Conservation (phyloP, 208 protist genomes). For the Trypanosoma rangeli region DNA sequence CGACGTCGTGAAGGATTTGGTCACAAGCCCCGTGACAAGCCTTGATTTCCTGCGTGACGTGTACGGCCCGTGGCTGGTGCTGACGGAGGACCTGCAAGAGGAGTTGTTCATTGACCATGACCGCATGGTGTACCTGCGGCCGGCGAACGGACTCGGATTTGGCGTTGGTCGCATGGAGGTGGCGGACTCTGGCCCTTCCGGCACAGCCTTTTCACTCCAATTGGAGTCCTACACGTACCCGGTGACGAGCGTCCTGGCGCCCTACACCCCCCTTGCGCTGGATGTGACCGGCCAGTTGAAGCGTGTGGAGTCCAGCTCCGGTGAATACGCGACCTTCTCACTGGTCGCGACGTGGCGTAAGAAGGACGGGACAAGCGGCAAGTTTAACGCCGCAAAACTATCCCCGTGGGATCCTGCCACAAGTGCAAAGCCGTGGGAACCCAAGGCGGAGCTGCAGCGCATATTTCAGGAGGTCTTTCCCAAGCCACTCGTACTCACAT, state of each 20-base stretch:
- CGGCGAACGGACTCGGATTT: slow-evolving; percentile 83
- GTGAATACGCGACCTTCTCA: slow-evolving; percentile 74
- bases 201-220: slow-evolving; percentile 64
- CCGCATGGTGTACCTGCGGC: slow-evolving; percentile 79
- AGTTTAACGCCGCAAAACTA: slow-evolving; percentile 87
- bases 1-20: slow-evolving; percentile 53
- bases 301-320: slow-evolving; percentile 48
- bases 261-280: slow-evolving; percentile 38
- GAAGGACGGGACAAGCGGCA: slow-evolving; percentile 40
- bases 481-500: slow-evolving; percentile 45
- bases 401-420: slow-evolving; percentile 50
- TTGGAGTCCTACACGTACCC: slow-evolving; percentile 84
- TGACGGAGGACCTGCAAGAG: slow-evolving; percentile 84
- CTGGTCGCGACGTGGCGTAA: slow-evolving; percentile 71
- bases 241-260: slow-evolving; percentile 40
- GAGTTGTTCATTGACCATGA: slow-evolving; percentile 90
- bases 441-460: slow-evolving; percentile 52
- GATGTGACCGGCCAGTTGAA: slow-evolving; percentile 75
- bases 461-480: slow-evolving; percentile 80
- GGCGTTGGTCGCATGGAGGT: slow-evolving; percentile 75
- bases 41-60: slow-evolving; percentile 69
- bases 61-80: slow-evolving; percentile 85
- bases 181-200: slow-evolving; percentile 32
- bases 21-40: slow-evolving; percentile 48
- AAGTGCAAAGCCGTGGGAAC: slow-evolving; percentile 45